phyloP scores from a whole-genome alignment of 129 eudicot genomes.

The Helichrysum umbraculigerum region DNA sequence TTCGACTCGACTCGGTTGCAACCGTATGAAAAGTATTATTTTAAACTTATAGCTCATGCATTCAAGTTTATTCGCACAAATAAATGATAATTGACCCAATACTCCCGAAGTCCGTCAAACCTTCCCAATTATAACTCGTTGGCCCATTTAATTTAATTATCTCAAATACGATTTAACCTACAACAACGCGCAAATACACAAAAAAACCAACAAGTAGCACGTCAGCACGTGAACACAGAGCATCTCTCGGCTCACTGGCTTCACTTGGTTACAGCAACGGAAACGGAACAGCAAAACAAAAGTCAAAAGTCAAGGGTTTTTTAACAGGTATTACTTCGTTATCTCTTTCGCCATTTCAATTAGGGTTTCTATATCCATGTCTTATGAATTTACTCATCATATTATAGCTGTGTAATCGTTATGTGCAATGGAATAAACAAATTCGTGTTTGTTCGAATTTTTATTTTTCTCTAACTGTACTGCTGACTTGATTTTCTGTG shows the following conservation, averaged over 20 bases:
- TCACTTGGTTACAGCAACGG: not conserved
- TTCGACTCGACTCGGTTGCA: no score
- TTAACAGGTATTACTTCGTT: not conserved
- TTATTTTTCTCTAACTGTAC: not conserved
- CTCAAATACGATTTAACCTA: no score
- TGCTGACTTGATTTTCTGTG: not conserved
- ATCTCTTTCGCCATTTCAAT: not conserved
- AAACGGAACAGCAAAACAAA: not conserved
- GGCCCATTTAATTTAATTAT: no score
- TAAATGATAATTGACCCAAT: no score
- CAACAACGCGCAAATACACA: no score
- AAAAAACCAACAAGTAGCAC: no score
- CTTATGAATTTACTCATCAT: not conserved
- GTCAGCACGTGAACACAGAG: no score
- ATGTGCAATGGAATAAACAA: not conserved
- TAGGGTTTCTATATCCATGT: not conserved
- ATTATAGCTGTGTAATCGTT: not conserved
- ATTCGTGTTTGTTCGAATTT: not conserved
- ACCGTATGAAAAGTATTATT: no score
- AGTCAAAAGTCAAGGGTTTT: not conserved
- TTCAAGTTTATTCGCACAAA: no score
- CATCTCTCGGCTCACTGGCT: not conserved
- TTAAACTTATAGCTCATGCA: no score
- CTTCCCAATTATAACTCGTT: no score
- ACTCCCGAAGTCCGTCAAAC: no score